These are phyloP conservation scores for Colletotrichum costaricense DNA, from an alignment of 2,329 filamentous ascomycete species.

Conservation along the genomic window DNA sequence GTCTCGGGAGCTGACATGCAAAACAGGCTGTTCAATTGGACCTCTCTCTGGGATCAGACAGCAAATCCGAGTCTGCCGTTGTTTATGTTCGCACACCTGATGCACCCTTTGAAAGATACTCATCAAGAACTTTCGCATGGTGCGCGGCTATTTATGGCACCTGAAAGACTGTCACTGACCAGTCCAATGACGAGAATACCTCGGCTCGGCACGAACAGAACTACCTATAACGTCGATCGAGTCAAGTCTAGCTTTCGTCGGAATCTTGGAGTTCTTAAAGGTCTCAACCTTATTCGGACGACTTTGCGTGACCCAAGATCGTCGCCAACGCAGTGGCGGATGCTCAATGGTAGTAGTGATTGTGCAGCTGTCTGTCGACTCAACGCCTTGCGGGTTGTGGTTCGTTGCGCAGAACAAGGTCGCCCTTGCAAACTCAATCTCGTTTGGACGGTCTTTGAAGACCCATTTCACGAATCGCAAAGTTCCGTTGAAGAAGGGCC, in stretches of 20 bases:
- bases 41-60: not conserved
- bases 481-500: constrained; percentile 26
- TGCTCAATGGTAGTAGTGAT: not conserved
- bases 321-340: not conserved
- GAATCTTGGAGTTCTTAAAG: not conserved
- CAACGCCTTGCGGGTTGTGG: not conserved
- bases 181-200: not conserved
- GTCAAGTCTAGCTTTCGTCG: not conserved
- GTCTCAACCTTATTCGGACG: constrained; percentile 31
- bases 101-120: not conserved
- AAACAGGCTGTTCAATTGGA: not conserved
- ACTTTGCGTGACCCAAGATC: not conserved
- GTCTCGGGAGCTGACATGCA: not conserved
- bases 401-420: constrained; percentile 20
- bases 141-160: not conserved
- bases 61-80: not conserved
- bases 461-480: constrained; percentile 30
- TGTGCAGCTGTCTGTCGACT: not conserved
- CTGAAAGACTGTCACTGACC: not conserved
- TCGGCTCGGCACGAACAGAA: not conserved
- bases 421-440: constrained; percentile 36
- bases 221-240: not conserved
- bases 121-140: not conserved
- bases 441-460: constrained; percentile 21
- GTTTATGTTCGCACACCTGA: not conserved